Conservation (phyloP, 192 early-diverging fungal genomes). For the Phycomyces nitens region DNA sequence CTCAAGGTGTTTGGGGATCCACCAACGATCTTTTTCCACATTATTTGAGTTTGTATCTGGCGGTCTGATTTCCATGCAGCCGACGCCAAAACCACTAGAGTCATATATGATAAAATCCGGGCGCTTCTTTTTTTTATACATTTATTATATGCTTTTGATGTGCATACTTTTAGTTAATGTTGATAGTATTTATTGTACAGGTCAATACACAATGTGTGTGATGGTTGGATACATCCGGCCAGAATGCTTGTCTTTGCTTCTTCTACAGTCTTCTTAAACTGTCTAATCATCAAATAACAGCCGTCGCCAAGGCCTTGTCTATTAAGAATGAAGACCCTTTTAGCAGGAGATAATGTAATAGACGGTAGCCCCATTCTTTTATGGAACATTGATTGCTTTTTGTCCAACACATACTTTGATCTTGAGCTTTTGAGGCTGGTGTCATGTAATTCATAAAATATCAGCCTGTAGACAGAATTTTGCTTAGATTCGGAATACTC, state of each 20-base stretch:
- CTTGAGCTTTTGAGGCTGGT: background rate
- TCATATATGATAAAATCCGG: too few relatives aligned
- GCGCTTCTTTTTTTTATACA: too few relatives aligned
- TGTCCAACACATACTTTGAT: background rate
- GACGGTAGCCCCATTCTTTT: background rate
- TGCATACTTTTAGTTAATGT: background rate
- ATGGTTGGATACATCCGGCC: background rate
- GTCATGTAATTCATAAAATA: slow-evolving; percentile 1
- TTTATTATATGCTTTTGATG: background rate
- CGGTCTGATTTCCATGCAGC: too few relatives aligned
- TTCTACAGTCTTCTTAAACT: background rate
- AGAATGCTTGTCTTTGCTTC: background rate
- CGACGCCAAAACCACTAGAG: too few relatives aligned
- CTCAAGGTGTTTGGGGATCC: too few relatives aligned
- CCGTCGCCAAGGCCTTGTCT: background rate
- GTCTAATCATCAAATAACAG: slow-evolving; percentile 1
- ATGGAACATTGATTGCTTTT: background rate
- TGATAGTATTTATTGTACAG: slow-evolving; percentile 1
- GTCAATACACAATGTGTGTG: background rate
- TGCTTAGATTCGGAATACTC: background rate
- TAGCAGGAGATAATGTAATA: background rate
- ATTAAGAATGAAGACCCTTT: background rate
- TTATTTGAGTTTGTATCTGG: too few relatives aligned
- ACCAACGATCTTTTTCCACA: too few relatives aligned
- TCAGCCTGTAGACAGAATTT: background rate